phyloP scores from a whole-genome alignment of 2,329 filamentous ascomycete genomes.

The Berkeleyomyces basicola region DNA sequence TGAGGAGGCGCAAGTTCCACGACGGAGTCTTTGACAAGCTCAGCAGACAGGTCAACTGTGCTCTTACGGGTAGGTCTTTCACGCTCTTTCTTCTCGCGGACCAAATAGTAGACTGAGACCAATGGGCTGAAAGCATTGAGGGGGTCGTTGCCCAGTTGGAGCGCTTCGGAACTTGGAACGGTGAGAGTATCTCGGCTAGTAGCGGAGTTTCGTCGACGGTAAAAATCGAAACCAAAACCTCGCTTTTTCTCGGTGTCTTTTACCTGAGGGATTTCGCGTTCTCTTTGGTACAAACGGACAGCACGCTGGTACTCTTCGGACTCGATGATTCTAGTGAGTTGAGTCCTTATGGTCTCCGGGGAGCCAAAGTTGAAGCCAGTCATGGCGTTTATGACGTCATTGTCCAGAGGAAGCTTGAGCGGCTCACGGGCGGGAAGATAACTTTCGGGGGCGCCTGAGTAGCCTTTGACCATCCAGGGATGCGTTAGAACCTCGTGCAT shows the following conservation, averaged over 20 bases:
- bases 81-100: slow-evolving; percentile 82
- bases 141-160: slow-evolving; percentile 70
- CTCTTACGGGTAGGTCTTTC: slow-evolving; percentile 29
- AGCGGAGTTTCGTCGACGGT: slow-evolving; percentile 80
- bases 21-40: slow-evolving; percentile 32
- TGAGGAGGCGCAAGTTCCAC: slow-evolving; percentile 68
- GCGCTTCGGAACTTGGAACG: slow-evolving; percentile 68
- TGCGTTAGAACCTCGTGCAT: slow-evolving; percentile 88
- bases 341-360: slow-evolving; percentile 62
- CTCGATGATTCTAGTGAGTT: slow-evolving; percentile 73
- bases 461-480: slow-evolving; percentile 91
- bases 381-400: slow-evolving; percentile 78
- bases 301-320: slow-evolving; percentile 88
- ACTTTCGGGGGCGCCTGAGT: slow-evolving; percentile 73
- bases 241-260: slow-evolving; percentile 66
- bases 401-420: slow-evolving; percentile 67
- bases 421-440: slow-evolving; percentile 72
- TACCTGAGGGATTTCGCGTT: slow-evolving; percentile 41
- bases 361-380: slow-evolving; percentile 95
- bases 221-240: slow-evolving; percentile 86
- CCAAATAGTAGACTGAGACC: slow-evolving; percentile 86
- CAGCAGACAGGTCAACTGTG: slow-evolving; percentile 19
- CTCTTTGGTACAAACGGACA: slow-evolving; percentile 52
- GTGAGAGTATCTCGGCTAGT: slow-evolving; percentile 76
- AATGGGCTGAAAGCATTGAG: slow-evolving; percentile 86